Evolutionary conservation across 129 eudicot genomes (phyloP), one percentile per base, ranked within the genome.

Genomic region (Apium graveolens): DNA sequence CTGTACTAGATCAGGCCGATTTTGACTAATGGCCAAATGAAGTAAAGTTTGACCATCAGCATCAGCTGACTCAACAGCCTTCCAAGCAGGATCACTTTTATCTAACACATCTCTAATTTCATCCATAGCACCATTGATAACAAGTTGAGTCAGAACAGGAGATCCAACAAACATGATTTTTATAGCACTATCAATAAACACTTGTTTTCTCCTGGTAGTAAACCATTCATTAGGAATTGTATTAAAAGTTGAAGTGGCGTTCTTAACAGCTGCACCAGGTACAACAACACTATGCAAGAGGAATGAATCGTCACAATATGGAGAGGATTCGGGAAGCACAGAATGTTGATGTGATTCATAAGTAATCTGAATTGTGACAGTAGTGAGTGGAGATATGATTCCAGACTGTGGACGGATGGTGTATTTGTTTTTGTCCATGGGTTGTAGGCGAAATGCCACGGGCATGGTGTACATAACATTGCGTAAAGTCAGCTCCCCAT

Each of bases 381-480:
- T 80, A 0, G 86, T 80, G 60, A 92, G 79, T 10, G 97, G 97
- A 2, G 88, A 79, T 21, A 92, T 90, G 78, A 92, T 90, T 46
- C 96, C 97, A 0, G 96, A 83, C 12, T 86, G 92, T 0, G 97
- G 97, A 27, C 84, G 81, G 11, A 90, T 29, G 4, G 82, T 82
- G 81, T 92, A 92, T 2, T 89, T 91, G 5, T 81, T 42, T 57
- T 80, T 89, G 78, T 88, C 88, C 76, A 85, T 68, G 0, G 92
- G 85, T 7, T 89, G 97, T 43, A 92, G 80, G 35, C 91, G 84
- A 66, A 89, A 92, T 42, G 97, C 97, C 2, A 92, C 97, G 0
- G 97, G 97, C 97, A 92, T 92, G 46, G 96, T 92, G 90, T 88
- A 86, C 97, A 92, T 92, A 27, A 92, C 96, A 79, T 89, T 92